Evolutionary conservation across 2,329 filamentous ascomycete genomes (phyloP).

Genomic region (Geosmithia flava): DNA sequence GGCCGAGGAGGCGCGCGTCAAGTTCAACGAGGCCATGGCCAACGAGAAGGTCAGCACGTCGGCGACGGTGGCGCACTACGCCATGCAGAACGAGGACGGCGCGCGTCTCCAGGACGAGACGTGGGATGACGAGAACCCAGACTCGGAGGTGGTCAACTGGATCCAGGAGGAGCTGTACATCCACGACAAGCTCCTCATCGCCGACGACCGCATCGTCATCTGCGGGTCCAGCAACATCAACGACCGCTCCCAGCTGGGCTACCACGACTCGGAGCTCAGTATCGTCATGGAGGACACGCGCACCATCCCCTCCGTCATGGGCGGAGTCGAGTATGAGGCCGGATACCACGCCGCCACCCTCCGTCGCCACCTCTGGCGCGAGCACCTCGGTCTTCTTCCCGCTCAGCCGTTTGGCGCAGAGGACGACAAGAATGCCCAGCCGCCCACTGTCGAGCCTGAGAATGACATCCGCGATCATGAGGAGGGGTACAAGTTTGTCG

Average conservation of each 20-base stretch:
- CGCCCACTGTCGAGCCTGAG: conserved; percentile 51
- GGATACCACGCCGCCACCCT: conserved; percentile 75
- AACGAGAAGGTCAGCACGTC: conserved; percentile 24
- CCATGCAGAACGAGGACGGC: conserved; percentile 56
- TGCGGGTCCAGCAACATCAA: conserved; percentile 88
- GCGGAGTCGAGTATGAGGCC: conserved; percentile 63
- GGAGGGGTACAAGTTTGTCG: conserved; percentile 51
- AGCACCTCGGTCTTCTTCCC: conserved; percentile 73
- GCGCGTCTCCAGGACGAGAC: conserved; percentile 44
- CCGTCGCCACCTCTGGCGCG: conserved; percentile 74
- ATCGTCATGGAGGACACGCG: conserved; percentile 82
- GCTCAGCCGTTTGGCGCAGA: conserved; percentile 58
- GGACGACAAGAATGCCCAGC: conserved; percentile 61
- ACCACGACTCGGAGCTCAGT: conserved; percentile 82
- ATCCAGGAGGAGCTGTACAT: conserved; percentile 95
- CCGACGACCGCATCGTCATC: conserved; percentile 74
- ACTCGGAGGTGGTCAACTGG: conserved; percentile 75
- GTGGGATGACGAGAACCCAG: conserved; percentile 61
- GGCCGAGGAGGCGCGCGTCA: conserved; percentile 33
- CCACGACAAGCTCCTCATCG: conserved; percentile 82
- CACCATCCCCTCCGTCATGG: conserved; percentile 60
- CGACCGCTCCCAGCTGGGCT: conserved; percentile 76
- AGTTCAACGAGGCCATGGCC: conserved; percentile 36
- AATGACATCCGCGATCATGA: conserved; percentile 52
- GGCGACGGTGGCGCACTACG: conserved; percentile 56